Conservation (phyloP, 108 stramenopile genomes). For the Nitzschia putrida region DNA sequence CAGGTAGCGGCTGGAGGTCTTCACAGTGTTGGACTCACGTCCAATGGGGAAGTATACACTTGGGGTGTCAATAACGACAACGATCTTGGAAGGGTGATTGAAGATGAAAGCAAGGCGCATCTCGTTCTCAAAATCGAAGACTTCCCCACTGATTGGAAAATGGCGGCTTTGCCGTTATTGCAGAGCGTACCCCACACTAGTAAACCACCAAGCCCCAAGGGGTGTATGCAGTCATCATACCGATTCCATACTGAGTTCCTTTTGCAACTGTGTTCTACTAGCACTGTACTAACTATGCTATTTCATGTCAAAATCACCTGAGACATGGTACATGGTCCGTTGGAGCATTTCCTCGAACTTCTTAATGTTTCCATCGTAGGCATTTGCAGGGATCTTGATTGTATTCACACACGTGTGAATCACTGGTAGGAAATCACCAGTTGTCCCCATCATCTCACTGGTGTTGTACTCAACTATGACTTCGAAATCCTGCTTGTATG, state of each 20-base stretch:
- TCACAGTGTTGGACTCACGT: slow-evolving; percentile 64
- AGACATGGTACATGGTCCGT: background rate
- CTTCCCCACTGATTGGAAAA: too few relatives aligned
- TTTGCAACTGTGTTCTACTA: too few relatives aligned
- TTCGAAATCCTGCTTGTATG: background rate
- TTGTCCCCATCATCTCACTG: background rate
- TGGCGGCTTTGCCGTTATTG: too few relatives aligned
- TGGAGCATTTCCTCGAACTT: background rate
- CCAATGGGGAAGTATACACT: slow-evolving; percentile 75
- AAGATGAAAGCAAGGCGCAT: slow-evolving; percentile 9
- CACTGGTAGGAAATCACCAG: background rate
- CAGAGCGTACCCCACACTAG: too few relatives aligned
- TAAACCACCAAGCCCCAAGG: too few relatives aligned
- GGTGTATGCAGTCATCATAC: too few relatives aligned
- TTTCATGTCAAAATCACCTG: background rate
- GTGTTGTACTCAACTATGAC: background rate
- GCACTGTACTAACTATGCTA: too few relatives aligned
- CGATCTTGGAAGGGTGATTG: slow-evolving; percentile 56
- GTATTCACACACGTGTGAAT: slow-evolving; percentile 9
- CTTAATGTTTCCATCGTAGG: background rate
- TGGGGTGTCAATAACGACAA: slow-evolving; percentile 94
- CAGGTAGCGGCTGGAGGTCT: slow-evolving; percentile 82
- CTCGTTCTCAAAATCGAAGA: slow-evolving; percentile 7
- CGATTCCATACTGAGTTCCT: too few relatives aligned
- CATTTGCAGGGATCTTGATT: slow-evolving; percentile 4